Evolutionary conservation across 140 eudicot genomes (phyloP), one percentile per base, ranked within the genome.

Genomic region (Anethum foeniculum): DNA sequence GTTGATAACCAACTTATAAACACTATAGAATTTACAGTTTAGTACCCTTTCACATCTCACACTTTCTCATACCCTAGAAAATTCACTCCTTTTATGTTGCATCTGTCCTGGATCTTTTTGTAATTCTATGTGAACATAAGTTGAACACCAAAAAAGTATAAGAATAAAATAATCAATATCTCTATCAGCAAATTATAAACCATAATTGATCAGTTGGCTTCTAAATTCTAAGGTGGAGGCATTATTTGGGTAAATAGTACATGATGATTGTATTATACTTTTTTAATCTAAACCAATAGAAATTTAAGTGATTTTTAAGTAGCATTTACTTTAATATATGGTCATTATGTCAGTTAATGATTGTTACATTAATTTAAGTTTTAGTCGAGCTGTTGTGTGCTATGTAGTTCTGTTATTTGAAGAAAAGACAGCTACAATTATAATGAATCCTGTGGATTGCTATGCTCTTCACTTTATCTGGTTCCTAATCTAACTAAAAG

Each of bases 401-500:
- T 82, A 68, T 83, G 85, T 86, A 62, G 79, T 90, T 90, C 44
- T 79, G 84, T 81, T 67, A 85, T 77, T 88, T 76, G 80, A 82
- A 83, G 87, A 84, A 60, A 62, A 67, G 79, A 75, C 82, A 81
- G 79, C 75, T 75, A 78, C 78, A 78, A 83, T 79, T 75, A 75
- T 80, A 78, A 83, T 79, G 85, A 83, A 85, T 82, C 77, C 80
- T 83, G 72, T 82, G 58, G 78, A 81, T 32, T 76, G 67, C 71
- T 34, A 27, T 77, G 78, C 23, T 41, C 74, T 68, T 87, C 74
- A 30, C 77, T 83, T 75, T 68, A 49, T 82, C 71, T 77, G 82
- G 74, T 82, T 82, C 83, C 92, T 86, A 87, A 84, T 81, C 80
- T 75, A 83, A 81, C 90, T 85, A 84, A 71, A 81, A 80, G 83